Evolutionary conservation across 805 yeast species (phyloP).

Genomic region (Diddensiella santjacobensis): DNA sequence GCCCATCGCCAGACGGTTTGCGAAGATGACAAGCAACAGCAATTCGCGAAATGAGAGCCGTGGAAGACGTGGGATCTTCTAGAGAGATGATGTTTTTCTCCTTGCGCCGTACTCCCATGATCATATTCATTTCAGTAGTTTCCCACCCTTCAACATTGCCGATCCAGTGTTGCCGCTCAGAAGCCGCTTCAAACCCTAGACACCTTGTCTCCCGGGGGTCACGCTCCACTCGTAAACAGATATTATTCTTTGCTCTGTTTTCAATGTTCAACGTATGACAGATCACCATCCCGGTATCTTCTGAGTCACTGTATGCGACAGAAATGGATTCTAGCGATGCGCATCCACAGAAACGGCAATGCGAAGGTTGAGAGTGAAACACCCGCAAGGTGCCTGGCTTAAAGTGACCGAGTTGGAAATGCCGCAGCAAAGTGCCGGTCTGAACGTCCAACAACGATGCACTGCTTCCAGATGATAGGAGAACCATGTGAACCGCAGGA

Average conservation of each 20-base stretch:
- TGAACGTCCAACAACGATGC: slow-evolving; percentile 60
- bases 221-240: slow-evolving; percentile 86
- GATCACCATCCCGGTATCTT: slow-evolving; percentile 49
- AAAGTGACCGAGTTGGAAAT: slow-evolving; percentile 58
- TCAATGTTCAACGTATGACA: slow-evolving; percentile 72
- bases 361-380: slow-evolving; percentile 80
- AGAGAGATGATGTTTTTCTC: slow-evolving; percentile 27
- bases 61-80: neutral
- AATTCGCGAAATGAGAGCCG: neutral
- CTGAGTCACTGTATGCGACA: slow-evolving; percentile 62
- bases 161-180: slow-evolving; percentile 66
- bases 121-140: slow-evolving; percentile 67
- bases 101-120: slow-evolving; percentile 61
- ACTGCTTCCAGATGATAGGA: slow-evolving; percentile 19
- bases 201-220: slow-evolving; percentile 90
- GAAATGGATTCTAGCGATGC: slow-evolving; percentile 73
- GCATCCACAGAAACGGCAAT: slow-evolving; percentile 89
- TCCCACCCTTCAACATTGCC: slow-evolving; percentile 74
- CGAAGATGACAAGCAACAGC: slow-evolving; percentile 1
- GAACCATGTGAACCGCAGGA: slow-evolving; percentile 27
- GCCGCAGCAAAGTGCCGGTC: slow-evolving; percentile 66
- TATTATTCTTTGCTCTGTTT: slow-evolving; percentile 70
- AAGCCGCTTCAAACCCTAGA: slow-evolving; percentile 72
- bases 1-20: neutral
- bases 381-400: slow-evolving; percentile 59